Base-by-base conservation (phyloP, 164 flowering plant genomes). In the Nymphaea colorata region DNA sequence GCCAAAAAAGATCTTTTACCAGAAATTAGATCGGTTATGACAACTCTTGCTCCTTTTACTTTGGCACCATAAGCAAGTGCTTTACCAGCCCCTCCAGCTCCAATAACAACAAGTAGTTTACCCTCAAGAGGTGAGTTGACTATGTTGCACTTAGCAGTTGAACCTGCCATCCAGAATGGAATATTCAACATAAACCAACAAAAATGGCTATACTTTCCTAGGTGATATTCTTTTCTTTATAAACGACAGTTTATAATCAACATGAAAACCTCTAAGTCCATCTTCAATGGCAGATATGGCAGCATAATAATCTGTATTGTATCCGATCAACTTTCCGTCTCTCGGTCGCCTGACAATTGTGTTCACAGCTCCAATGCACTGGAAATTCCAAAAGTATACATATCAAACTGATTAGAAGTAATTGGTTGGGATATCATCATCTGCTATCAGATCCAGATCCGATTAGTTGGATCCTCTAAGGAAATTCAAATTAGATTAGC, bases 71-170 rank as follows among this genome's bases (percentile, higher is more conserved):
- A 95, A 73, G 98, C 99, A 79, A 95, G 93, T 66, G 99, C 98
- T 83, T 89, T 92, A 62, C 98, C 99, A 73, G 99, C 99, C 61
- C 99, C 99, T 64, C 98, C 98, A 77, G 99, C 99, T 67, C 99
- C 99, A 79, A 92, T 87, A 65, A 95, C 88, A 15, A 95, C 86
- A 77, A 95, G 86, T 4, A 86, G 74, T 77, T 81, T 92, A 64
- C 90, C 91, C 70, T 85, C 83, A 47, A 47, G 55, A 7, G 55
- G 55, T 47, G 55, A 47, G 12, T 47, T 7, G 55, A 12, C 55
- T 6, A 4, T 47, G 12, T 47, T 47, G 55, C 7, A 6, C 7
- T 47, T 12, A 4, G 12, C 55, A 47, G 7, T 47, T 47, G 55
- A 47, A 47, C 55, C 55, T 47, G 55, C 55, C 7, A 6, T 47